phyloP scores from a whole-genome alignment of 768 basidiomycete genomes.

The Tricholomella constricta region DNA sequence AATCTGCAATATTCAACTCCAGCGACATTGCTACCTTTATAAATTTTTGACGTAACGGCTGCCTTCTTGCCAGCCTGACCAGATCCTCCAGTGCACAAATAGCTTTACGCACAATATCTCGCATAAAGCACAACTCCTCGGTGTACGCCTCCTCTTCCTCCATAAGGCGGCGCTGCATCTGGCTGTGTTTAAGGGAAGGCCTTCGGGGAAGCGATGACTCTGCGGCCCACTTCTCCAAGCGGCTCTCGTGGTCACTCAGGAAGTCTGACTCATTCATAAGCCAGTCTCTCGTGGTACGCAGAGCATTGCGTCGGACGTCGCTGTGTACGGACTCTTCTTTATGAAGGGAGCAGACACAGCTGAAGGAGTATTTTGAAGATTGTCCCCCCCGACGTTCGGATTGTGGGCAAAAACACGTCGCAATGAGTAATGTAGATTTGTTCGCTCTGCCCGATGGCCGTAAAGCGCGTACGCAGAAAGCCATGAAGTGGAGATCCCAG shows the following conservation, averaged over 20 bases:
- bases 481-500: constrained; percentile 14
- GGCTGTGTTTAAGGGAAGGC: constrained; percentile 5
- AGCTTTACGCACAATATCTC: constrained; percentile 19
- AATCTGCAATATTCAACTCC: constrained; percentile 17
- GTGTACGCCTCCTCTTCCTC: constrained; percentile 16
- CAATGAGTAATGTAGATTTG: constrained; percentile 20
- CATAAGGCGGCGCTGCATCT: constrained; percentile 13
- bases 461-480: constrained; percentile 10
- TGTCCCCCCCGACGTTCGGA: constrained; percentile 10
- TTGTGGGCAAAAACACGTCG: neutral
- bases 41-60: constrained; percentile 3
- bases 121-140: constrained; percentile 9
- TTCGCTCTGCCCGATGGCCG: constrained; percentile 18
- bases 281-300: neutral
- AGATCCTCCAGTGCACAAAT: constrained; percentile 21
- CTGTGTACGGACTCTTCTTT: constrained; percentile 12
- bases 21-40: constrained; percentile 15
- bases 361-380: constrained; percentile 15
- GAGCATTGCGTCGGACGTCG: constrained; percentile 17
- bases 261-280: neutral
- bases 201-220: constrained; percentile 16
- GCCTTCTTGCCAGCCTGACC: constrained; percentile 18
- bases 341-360: constrained; percentile 18
- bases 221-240: constrained; percentile 11
- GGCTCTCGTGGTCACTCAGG: constrained; percentile 3